Percentiles rank a stretch among this genome's conserved stretches.
These are phyloP conservation scores for Ramalina peruviana DNA, from an alignment of 495 filamentous ascomycete species.

Conservation along the genomic window DNA sequence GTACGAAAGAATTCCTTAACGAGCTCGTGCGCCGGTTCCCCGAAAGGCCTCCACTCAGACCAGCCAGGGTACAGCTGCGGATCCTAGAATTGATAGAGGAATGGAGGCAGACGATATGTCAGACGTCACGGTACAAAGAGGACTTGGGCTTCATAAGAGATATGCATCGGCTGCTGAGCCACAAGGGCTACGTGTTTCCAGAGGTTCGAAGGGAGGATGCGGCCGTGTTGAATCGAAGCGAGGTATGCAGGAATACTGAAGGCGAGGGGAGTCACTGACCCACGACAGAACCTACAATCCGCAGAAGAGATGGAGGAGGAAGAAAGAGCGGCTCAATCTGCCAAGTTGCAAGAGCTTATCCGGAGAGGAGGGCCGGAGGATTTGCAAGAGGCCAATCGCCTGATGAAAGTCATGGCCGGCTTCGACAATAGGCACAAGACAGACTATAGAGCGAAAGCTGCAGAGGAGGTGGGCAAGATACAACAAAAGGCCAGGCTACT, in stretches of 20 bases:
- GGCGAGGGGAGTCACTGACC: constrained; percentile 19
- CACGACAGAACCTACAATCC: constrained; percentile 69
- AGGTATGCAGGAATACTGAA: constrained; percentile 44
- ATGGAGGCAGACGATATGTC: constrained; percentile 96
- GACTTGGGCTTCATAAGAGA: constrained; percentile 92
- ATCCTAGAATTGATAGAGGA: constrained; percentile 96
- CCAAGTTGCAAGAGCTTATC: constrained; percentile 94
- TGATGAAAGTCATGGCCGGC: constrained; percentile 99
- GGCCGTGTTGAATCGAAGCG: constrained; percentile 91
- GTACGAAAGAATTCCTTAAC: constrained; percentile 97
- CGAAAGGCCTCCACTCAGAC: constrained; percentile 76
- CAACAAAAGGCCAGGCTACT: constrained; percentile 82
- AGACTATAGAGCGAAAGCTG: constrained; percentile 93
- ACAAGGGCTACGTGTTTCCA: constrained; percentile 93
- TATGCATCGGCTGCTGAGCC: constrained; percentile 91
- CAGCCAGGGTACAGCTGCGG: constrained; percentile 74
- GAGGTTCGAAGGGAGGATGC: constrained; percentile 87
- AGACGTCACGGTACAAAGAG: constrained; percentile 92
- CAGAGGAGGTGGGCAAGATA: constrained; percentile 84
- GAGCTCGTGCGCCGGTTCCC: constrained; percentile 94
- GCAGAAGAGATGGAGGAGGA: constrained; percentile 99
- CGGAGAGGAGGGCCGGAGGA: constrained; percentile 82
- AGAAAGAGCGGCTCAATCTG: constrained; percentile 84
- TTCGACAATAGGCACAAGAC: constrained; percentile 91
- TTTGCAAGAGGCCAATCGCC: constrained; percentile 83